Evolutionary conservation across 768 basidiomycete species (phyloP).

Genomic region (Gloeopeniophorella convolvens): DNA sequence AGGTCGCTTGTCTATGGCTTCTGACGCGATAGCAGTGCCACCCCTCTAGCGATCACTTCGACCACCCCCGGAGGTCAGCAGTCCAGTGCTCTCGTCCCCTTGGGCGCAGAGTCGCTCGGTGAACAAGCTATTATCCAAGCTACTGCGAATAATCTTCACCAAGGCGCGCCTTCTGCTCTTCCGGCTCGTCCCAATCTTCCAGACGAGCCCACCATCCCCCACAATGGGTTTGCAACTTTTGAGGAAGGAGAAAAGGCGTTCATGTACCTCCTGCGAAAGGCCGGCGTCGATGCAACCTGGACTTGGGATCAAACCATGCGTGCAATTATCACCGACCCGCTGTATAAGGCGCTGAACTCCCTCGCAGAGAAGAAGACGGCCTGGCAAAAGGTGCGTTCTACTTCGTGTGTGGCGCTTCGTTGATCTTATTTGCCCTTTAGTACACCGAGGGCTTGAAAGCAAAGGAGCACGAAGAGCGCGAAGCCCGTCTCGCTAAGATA

Average conservation of each 20-base stretch:
- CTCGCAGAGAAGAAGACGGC: conserved; percentile 91
- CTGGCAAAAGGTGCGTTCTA: conserved; percentile 76
- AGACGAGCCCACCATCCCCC: conserved; percentile 83
- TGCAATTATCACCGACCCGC: conserved; percentile 94
- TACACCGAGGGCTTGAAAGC: conserved; percentile 71
- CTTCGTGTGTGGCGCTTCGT: neutral
- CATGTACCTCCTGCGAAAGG: conserved; percentile 79
- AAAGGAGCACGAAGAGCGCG: conserved; percentile 82
- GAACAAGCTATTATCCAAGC: conserved; percentile 39
- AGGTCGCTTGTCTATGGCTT: neutral
- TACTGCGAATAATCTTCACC: conserved; percentile 52
- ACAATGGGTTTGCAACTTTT: conserved; percentile 78
- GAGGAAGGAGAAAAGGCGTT: conserved; percentile 96
- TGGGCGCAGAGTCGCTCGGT: conserved; percentile 25
- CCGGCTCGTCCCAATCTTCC: conserved; percentile 76
- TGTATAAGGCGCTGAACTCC: conserved; percentile 91
- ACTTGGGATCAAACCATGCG: conserved; percentile 99
- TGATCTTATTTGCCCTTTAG: conserved; percentile 33
- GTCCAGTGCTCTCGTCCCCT: conserved; percentile 23
- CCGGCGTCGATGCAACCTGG: conserved; percentile 87
- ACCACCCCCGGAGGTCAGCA: conserved; percentile 21
- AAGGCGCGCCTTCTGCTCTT: conserved; percentile 50
- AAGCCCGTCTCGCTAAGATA: conserved; percentile 74
- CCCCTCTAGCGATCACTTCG: conserved; percentile 6
- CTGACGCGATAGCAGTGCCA: conserved; percentile 1